Evolutionary conservation across 1,139 yeast species (phyloP), one percentile per base, ranked within the genome.

Genomic region (Blastobotrys buckinghamii): DNA sequence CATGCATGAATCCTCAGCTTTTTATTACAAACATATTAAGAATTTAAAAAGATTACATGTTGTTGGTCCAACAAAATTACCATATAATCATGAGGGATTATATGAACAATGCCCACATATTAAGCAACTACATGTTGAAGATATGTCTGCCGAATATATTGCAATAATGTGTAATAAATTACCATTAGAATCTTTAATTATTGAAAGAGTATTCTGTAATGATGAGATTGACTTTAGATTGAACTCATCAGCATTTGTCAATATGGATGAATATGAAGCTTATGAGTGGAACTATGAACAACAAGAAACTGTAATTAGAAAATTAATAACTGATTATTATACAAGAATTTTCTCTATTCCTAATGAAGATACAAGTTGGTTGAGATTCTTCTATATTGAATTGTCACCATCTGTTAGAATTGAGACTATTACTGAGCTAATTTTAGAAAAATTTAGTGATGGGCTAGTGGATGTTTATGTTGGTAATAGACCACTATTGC

Each of bases 111-210:
- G 34, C 15, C 45, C 48, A 13, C 9, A 20, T 6, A 15, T 45
- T 10, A 19, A 15, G 13, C 45, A 45, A 19, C 32, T 45, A 16
- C 48, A 45, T 16, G 40, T 41, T 7, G 48, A 45, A n/a, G 30
- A 45, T n/a, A 45, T 45, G 40, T 12, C 7, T 7, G 45, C 48
- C 1, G 42, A 37, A 1, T 45, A 26, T 24, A 29, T 45, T 6
- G 27, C 37, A 6, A 34, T 33, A 9, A 45, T 45, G 48, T 41
- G 45, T 29, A 36, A 29, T 1, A 35, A 45, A n/a, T 45, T 45
- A 17, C 48, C 45, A 5, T 40, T 45, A 16, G 36, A 29, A 32
- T 40, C 48, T 15, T 17, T 45, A 16, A 16, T 45, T 27, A 29
- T 45, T 19, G 48, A 45, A 37, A 36, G 45, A 2, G 22, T 41